Base-by-base conservation (phyloP, 345 rosid species). In the Gossypium thurberi region DNA sequence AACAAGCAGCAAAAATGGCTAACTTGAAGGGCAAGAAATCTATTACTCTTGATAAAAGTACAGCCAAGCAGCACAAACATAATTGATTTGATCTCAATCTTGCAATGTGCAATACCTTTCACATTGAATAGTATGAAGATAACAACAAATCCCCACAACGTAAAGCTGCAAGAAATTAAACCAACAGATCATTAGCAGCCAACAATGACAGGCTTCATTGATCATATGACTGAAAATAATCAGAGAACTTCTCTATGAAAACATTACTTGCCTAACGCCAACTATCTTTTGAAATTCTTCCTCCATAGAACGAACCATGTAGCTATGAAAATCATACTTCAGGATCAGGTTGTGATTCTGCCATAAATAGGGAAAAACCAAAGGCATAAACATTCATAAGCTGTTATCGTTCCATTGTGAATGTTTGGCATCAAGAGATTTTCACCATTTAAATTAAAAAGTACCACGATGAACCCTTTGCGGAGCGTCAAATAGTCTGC, bases 241-340 rank as follows among this genome's bases (percentile, higher is more conserved):
- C 28, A 69, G 64, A 53, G 65, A 77, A 23, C 3, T 12, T 76
- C n/a, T 6, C 18, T 28, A n/a, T 18, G 65, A 51, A 43, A 71
- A 58, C 37, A 64, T 44, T 74, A 23, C 82, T 77, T 81, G 90
- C 99, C 98, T 92, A 67, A 95, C 94, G 79, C 99, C 98, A 76
- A 95, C 99, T 53, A 92, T 95, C 74, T 79, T 86, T 68, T 88
- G 96, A 81, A 95, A 92, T 80, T 95, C 98, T 84, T 95, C 99
- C 80, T 95, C 99, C 99, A 90, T 95, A 55, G 99, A 89, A 60
- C 99, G 97, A 72, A 92, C 82, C 99, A 95, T 92, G 70, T 95
- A 95, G 85, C 96, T 85, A 73, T 92, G 98, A 79, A 95, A 95
- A 84, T 95, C 98, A 70, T 92, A 92, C 78, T 81, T 85, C 40